Evolutionary conservation across 106 monocot genomes (phyloP), one percentile per base, ranked within the genome.

Genomic region (Dendrobium nobile): DNA sequence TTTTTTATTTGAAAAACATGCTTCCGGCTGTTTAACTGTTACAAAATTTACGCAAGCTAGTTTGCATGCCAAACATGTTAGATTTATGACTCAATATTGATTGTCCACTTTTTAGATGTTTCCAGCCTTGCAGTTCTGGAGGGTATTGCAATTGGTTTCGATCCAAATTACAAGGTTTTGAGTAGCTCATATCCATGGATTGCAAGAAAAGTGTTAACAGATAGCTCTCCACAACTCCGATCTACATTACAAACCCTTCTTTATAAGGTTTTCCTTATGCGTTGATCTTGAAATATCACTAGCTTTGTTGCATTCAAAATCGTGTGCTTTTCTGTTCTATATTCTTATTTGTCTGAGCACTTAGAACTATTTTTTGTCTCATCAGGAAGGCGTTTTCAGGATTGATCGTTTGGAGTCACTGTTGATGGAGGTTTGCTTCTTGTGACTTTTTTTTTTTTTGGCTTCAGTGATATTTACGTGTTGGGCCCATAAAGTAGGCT

Each of bases 131-230:
- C 98, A 81, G 98, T 99, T 79, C 78, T 99, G 73, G 98, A 99
- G 86, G 95, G 98, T 17, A 93, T 99, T 84, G 98, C 98, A 41
- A 88, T 99, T 47, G 64, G 95, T 75, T 93, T 99, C 31, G 77
- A 99, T 93, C 91, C 95, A 79, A 82, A 91, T 73, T 99, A 99
- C 85, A 99, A 95, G 85, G 98, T 95, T 72, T 88, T 99, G 83
- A 87, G 95, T 80, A 98, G 95, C 85, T 91, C 98, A 79, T 98
- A 98, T 76, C 98, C 98, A 41, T 98, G 98, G 98, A 98, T 98
- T 85, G 98, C 98, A 79, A 92, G 98, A 84, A 95, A 98, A 91
- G 92, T 98, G 58, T 89, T 98, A 20, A 95, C 98, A 72, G 95
- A 98, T 37, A 88, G 77, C 78, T 94, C 95, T 82, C 89, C 92